Evolutionary conservation across 345 rosid species (phyloP).

Genomic region (Murraya paniculata): DNA sequence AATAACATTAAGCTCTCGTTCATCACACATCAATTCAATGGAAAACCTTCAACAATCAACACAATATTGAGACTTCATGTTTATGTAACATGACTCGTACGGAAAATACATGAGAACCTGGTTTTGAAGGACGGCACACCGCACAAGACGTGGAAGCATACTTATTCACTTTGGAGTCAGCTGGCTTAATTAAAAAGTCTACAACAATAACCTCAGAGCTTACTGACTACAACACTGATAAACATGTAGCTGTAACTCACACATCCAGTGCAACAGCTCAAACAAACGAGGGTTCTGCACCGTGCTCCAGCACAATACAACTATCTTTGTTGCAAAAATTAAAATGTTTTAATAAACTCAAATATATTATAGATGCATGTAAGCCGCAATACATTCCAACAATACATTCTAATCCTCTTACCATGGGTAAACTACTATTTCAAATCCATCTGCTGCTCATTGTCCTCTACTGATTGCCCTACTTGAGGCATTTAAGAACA

Average conservation of each 20-base stretch:
- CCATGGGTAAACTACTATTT: background rate
- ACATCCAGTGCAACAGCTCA: background rate
- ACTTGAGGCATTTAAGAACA: background rate
- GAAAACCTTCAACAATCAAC: too few species aligned
- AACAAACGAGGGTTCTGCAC: background rate
- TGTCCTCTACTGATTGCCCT: background rate
- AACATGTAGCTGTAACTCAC: background rate
- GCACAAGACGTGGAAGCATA: background rate
- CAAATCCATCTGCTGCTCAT: background rate
- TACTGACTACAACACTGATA: background rate
- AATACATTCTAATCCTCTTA: background rate
- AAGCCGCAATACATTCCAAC: background rate
- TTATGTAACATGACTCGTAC: too few species aligned
- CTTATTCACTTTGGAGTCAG: background rate
- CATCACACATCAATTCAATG: too few species aligned
- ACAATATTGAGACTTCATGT: too few species aligned
- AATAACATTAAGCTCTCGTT: too few species aligned
- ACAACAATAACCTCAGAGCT: background rate
- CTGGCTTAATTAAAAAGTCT: background rate
- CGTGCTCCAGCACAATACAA: background rate
- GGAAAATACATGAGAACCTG: too few species aligned
- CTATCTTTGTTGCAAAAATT: background rate
- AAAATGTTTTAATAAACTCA: background rate
- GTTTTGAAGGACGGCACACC: too few species aligned
- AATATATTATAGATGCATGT: background rate